Evolutionary conservation across 2,329 filamentous ascomycete species (phyloP), one percentile per base, ranked within the genome.

Genomic region (Trichoderma endophyticum): DNA sequence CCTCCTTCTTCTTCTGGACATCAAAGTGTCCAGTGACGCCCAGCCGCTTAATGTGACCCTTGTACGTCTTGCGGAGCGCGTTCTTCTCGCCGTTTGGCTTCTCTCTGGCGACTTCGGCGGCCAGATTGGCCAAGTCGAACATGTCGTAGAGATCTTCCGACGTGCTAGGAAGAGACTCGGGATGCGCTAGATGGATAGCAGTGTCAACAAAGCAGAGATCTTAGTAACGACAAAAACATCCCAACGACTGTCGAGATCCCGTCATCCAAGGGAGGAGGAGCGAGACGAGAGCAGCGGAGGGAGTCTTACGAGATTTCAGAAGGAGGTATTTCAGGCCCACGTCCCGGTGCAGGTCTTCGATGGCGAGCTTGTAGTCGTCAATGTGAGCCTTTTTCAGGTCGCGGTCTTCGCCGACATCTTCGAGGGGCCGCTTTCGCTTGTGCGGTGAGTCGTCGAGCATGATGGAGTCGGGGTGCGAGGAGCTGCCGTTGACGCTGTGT

Each of bases 71-170:
- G 30, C 89, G 86, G 63, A 91, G 83, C 74, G 87, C 88, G 77
- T 91, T 91, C 84, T 91, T 91, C 79, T 90, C 87, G 75, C 89
- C 89, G 78, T 90, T 90, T 15, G 89, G 88, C 77, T 90, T 88
- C 68, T 87, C 87, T 73, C 89, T 86, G 73, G 89, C 89, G 54
- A 91, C 88, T 75, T 89, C 87, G 71, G 86, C 85, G 72, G 89
- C 89, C 70, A 91, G 84, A 67, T 80, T 81, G 62, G 84, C 83
- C 75, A 91, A 81, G 76, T 84, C 83, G 80, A 89, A 91, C 77
- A 86, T 83, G 73, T 86, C 84, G 77, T 88, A 91, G 69, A 91
- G 82, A 78, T 91, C 89, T 76, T 86, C 84, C 39, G 86, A 85
- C 71, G 85, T 79, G 73, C 82, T 80, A 71, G 87, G 86, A 72